Evolutionary conservation across 202 grass and related monocot genomes (phyloP).

Genomic region (Setaria italica): DNA sequence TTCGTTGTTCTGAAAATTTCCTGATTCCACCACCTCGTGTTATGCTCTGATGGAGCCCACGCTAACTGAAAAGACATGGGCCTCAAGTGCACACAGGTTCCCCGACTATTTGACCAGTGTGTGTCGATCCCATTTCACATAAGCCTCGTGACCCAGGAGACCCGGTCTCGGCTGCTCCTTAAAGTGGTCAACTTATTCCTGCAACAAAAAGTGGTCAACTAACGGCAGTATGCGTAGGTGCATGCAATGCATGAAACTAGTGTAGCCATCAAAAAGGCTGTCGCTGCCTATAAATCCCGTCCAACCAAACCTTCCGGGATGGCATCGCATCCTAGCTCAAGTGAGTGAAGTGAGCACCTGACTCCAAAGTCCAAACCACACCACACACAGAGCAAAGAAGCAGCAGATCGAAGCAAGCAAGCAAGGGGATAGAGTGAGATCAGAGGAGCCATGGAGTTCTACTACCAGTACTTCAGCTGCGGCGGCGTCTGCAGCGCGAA

Average conservation of each 20-base stretch:
- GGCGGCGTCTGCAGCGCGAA: slow-evolving; percentile 5
- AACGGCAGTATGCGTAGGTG: not conserved
- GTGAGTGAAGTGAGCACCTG: not conserved
- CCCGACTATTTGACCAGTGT: not conserved
- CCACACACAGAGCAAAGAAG: not conserved
- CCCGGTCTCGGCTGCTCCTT: not conserved
- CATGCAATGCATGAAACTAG: not conserved
- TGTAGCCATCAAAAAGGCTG: not conserved
- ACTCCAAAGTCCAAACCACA: not conserved
- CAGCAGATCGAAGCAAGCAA: not conserved
- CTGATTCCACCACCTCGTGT: no score
- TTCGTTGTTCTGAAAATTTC: no score
- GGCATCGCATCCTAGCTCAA: not conserved
- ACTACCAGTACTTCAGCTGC: not conserved
- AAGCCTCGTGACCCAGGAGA: not conserved
- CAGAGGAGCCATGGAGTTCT: slow-evolving; percentile 7
- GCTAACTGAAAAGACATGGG: no score
- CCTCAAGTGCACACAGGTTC: not conserved
- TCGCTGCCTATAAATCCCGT: slow-evolving; percentile 9
- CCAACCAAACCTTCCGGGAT: not conserved
- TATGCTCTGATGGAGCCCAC: no score
- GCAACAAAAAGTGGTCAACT: not conserved
- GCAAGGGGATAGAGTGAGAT: no score
- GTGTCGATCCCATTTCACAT: not conserved
- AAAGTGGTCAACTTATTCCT: slow-evolving; percentile 25